Base-by-base conservation (phyloP, 352 stramenopile species). In the Phytophthora melonis region DNA sequence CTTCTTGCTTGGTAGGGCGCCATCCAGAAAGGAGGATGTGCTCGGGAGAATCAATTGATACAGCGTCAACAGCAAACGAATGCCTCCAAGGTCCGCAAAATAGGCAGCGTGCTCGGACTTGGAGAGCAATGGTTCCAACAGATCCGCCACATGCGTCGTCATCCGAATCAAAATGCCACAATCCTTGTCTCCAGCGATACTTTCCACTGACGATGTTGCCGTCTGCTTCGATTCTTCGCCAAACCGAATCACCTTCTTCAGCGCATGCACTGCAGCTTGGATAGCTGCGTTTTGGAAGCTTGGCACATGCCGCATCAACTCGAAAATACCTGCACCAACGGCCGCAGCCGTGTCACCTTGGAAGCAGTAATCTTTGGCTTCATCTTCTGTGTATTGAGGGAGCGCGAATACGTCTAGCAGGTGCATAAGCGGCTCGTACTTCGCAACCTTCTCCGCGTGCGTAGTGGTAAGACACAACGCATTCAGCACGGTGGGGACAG, bases 251-350 rank as follows among this genome's bases (percentile, higher is more conserved):
- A 99, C 79, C 50, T 98, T 93, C 65, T 98, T 95, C 47, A 98
- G 82, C 0, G 94, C 92, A 74, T 94, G 75, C 0, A 98, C 86
- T 30, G 97, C 88, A 9, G 95, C 94, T 70, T 93, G 80, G 47
- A 99, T 91, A 8, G 94, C 85, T 36, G 88, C 75, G 41, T 88
- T 85, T 58, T 96, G 93, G 50, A 99, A 90, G 34, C 78, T 88
- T 36, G 93, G 88, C 49, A 98, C 92, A 77, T 99, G 97, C 5
- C 97, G 90, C 93, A 99, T 98, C 23, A 99, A 79, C 78, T 99
- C 97, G 76, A 99, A 98, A 41, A 99, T 81, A 11, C 97, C 97
- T 6, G 91, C 93, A 2, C 96, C 97, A 54, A 99, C 89, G 39
- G 98, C 96, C 13, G 93, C 89, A 21, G 95, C 87, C 56, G 98